Evolutionary conservation across 345 rosid genomes (phyloP).

Genomic region (Camelina sativa): DNA sequence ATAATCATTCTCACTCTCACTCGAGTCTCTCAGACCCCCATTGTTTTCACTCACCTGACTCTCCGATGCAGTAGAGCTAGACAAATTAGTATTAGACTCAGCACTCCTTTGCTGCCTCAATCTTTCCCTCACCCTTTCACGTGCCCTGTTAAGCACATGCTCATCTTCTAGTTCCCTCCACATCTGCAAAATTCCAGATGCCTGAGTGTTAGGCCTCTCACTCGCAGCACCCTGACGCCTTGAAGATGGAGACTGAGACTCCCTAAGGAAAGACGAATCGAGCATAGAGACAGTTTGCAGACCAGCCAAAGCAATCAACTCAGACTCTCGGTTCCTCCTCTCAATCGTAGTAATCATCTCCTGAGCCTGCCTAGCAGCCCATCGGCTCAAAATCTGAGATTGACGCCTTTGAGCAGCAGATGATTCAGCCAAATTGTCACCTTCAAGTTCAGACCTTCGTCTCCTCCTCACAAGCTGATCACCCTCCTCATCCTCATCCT

Average conservation of each 20-base stretch:
- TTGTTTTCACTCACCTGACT: constrained; percentile 71
- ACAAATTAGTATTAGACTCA: constrained; percentile 57
- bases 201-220: constrained; percentile 87
- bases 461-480: constrained; percentile 85
- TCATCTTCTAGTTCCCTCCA: constrained; percentile 99
- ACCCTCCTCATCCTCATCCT: constrained; percentile 78
- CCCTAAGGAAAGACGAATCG: constrained; percentile 92
- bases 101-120: constrained; percentile 67
- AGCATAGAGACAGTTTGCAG: constrained; percentile 96
- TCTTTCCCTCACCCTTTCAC: constrained; percentile 66
- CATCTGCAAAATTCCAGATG: constrained; percentile 91
- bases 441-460: constrained; percentile 84
- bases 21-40: constrained; percentile 67
- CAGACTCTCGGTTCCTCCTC: constrained; percentile 95
- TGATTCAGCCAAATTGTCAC: constrained; percentile 91
- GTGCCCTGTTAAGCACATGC: constrained; percentile 83
- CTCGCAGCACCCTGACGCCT: constrained; percentile 67
- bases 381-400: constrained; percentile 76
- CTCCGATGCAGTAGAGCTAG: constrained; percentile 58
- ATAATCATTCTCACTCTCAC: constrained; percentile 89
- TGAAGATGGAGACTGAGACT: constrained; percentile 75
- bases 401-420: constrained; percentile 91
- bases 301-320: constrained; percentile 94
- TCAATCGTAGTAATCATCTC: constrained; percentile 98
- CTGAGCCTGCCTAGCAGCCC: constrained; percentile 99